These are phyloP conservation scores for Ascosphaera pollenicola DNA, from an alignment of 2,329 filamentous ascomycete genomes.

Conservation along the genomic window DNA sequence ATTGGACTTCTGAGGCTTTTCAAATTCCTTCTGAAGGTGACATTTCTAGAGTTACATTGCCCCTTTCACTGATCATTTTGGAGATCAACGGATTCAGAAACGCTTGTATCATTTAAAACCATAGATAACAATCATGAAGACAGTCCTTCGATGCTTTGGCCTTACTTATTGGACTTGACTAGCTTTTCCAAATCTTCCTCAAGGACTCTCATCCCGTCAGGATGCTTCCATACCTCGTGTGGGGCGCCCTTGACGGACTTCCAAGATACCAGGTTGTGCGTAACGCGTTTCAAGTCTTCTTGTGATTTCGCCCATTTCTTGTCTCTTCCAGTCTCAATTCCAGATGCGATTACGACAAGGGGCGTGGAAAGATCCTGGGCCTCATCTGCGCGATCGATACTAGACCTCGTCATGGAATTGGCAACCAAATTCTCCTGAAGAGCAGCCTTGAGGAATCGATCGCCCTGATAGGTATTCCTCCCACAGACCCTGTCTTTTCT, in stretches of 20 bases:
- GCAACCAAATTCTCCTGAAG: constrained; percentile 86
- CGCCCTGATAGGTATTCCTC: constrained; percentile 51
- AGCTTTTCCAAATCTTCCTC: constrained; percentile 59
- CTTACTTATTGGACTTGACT: constrained; percentile 18
- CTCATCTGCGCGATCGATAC: constrained; percentile 53
- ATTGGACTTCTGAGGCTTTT: constrained; percentile 1
- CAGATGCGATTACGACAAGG: constrained; percentile 64
- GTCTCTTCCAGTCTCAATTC: constrained; percentile 42
- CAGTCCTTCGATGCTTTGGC: not conserved
- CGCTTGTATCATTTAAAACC: too few relatives aligned
- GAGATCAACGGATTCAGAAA: too few relatives aligned
- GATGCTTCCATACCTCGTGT: constrained; percentile 64
- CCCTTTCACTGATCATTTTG: too few relatives aligned
- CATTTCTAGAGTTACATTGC: too few relatives aligned
- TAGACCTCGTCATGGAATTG: constrained; percentile 59
- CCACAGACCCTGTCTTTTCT: constrained; percentile 74
- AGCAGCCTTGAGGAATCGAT: constrained; percentile 72
- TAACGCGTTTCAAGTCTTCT: constrained; percentile 60
- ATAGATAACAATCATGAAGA: not conserved
- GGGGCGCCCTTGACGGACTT: constrained; percentile 69
- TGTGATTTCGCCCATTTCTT: constrained; percentile 65
- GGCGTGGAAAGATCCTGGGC: constrained; percentile 61
- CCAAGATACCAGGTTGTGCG: constrained; percentile 59
- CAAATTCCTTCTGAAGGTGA: constrained; percentile 1
- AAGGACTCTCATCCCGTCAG: constrained; percentile 48